phyloP scores from a whole-genome alignment of 768 basidiomycete species.

The Xerocomus potaroensis region DNA sequence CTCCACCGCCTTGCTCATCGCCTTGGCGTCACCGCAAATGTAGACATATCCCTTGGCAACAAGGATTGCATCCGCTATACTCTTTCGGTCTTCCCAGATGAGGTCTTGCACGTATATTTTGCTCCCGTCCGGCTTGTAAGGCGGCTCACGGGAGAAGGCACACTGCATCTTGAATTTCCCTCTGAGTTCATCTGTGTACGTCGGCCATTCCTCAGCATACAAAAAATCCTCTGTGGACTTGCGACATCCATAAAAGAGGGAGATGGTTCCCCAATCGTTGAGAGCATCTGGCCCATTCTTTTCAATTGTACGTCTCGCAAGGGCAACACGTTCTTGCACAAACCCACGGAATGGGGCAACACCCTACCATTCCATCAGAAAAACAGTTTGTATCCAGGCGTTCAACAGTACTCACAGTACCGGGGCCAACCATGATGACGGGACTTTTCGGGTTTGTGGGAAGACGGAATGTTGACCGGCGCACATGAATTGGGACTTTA shows the following conservation, averaged over 20 bases:
- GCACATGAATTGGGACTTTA: constrained; percentile 90
- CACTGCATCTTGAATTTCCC: constrained; percentile 88
- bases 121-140: constrained; percentile 83
- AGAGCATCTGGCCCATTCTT: constrained; percentile 95
- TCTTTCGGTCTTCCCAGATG: constrained; percentile 80
- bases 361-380: constrained; percentile 51
- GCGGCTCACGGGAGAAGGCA: constrained; percentile 86
- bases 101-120: constrained; percentile 99
- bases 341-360: constrained; percentile 99
- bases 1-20: constrained; percentile 95
- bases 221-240: constrained; percentile 85
- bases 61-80: constrained; percentile 83
- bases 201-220: constrained; percentile 93
- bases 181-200: constrained; percentile 78
- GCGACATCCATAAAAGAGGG: constrained; percentile 96
- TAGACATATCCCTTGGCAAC: constrained; percentile 97
- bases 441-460: constrained; percentile 98
- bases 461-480: constrained; percentile 93
- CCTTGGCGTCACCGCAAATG: constrained; percentile 95
- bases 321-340: constrained; percentile 94
- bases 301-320: constrained; percentile 90
- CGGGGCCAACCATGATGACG: constrained; percentile 98
- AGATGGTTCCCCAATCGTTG: constrained; percentile 92
- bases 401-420: constrained; percentile 65
- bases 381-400: background rate